Evolutionary conservation across 352 stramenopile genomes (phyloP).

Genomic region (Pythium phragmiticola): DNA sequence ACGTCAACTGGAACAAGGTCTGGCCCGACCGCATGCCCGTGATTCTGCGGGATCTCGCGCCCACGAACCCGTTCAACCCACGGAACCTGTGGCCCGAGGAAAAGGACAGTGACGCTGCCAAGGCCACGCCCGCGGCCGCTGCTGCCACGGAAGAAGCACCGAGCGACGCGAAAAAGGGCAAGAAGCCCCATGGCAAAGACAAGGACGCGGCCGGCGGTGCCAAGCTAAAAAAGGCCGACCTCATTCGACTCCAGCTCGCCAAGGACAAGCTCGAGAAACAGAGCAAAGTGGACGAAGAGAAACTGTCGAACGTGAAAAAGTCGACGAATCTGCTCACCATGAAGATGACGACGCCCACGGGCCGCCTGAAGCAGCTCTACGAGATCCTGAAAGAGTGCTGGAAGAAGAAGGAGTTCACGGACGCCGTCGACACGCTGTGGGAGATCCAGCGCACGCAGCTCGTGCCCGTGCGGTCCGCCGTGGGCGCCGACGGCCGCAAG

Average conservation of each 20-base stretch:
- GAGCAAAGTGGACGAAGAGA: slow-evolving; percentile 86
- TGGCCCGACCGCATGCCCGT: slow-evolving; percentile 87
- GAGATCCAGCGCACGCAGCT: slow-evolving; percentile 83
- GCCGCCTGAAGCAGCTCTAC: slow-evolving; percentile 80
- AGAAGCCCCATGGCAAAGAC: slow-evolving; percentile 39
- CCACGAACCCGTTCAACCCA: slow-evolving; percentile 86
- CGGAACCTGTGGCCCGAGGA: slow-evolving; percentile 85
- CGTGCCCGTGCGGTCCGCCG: slow-evolving; percentile 37
- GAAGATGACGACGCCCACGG: slow-evolving; percentile 85
- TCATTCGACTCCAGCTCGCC: slow-evolving; percentile 84
- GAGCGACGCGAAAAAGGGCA: slow-evolving; percentile 17
- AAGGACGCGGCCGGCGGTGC: slow-evolving; percentile 36
- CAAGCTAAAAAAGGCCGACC: slow-evolving; percentile 85
- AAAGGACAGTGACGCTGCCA: slow-evolving; percentile 46
- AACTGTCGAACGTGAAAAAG: slow-evolving; percentile 86
- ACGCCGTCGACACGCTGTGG: slow-evolving; percentile 85
- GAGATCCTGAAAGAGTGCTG: slow-evolving; percentile 82
- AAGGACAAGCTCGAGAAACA: slow-evolving; percentile 89
- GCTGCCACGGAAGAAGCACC: slow-evolving; percentile 15
- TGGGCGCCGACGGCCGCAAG: slow-evolving; percentile 47
- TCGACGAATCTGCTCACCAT: slow-evolving; percentile 76
- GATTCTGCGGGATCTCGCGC: slow-evolving; percentile 82
- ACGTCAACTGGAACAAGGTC: slow-evolving; percentile 89
- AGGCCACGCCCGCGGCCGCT: slow-evolving; percentile 10
- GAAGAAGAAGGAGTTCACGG: slow-evolving; percentile 85